phyloP scores from a whole-genome alignment of 2,329 filamentous ascomycete species.

The Tolypocladium guangdongense region DNA sequence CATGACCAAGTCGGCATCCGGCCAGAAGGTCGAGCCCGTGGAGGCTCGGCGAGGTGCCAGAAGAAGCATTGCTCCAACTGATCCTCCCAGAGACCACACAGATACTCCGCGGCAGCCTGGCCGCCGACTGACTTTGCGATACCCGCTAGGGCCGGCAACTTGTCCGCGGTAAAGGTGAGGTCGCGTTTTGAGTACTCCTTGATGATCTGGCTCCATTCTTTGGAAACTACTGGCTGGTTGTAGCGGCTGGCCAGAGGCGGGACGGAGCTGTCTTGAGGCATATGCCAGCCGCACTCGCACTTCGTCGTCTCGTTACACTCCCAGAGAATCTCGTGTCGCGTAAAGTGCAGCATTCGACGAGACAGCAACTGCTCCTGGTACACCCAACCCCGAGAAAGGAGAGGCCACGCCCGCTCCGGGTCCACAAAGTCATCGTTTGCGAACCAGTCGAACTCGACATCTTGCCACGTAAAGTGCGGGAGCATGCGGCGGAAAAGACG shows the following conservation, averaged over 20 bases:
- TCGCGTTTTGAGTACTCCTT: conserved; percentile 3
- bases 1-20: conserved; percentile 6
- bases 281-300: conserved; percentile 7
- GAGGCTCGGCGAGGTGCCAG: conserved; percentile 1
- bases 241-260: neutral
- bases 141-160: conserved; percentile 6
- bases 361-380: conserved; percentile 12
- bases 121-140: conserved; percentile 3
- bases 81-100: conserved; percentile 5
- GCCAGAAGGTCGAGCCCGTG: neutral
- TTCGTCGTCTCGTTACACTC: conserved; percentile 4
- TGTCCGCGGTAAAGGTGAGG: conserved; percentile 3
- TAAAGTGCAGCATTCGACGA: conserved; percentile 9
- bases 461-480: conserved; percentile 5
- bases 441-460: neutral
- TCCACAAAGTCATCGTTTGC: neutral
- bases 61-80: conserved; percentile 5
- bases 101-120: neutral
- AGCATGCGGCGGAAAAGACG: conserved; percentile 4
- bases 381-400: conserved; percentile 8
- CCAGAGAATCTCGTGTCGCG: conserved; percentile 7
- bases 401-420: neutral
- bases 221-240: neutral
- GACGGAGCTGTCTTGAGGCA: neutral
- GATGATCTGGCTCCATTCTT: conserved; percentile 1